Conservation (phyloP, 768 basidiomycete species). For the Boletus huronensis region DNA sequence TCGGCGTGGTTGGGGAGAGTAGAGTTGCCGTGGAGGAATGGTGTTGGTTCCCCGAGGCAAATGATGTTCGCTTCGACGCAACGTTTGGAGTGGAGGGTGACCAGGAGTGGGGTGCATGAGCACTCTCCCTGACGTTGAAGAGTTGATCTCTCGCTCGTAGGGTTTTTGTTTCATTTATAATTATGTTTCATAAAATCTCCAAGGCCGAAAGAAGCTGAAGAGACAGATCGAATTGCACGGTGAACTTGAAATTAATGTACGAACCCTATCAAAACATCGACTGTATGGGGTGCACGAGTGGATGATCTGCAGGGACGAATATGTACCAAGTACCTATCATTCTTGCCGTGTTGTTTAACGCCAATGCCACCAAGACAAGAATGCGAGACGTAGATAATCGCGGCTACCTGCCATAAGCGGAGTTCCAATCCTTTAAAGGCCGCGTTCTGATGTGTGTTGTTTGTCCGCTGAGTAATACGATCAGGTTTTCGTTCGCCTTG, state of each 20-base stretch:
- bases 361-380: conserved; percentile 41
- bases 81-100: not conserved
- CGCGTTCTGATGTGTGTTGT: not conserved
- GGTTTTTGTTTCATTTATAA: not conserved
- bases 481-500: not conserved
- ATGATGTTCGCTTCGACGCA: not conserved
- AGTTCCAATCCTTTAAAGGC: no score
- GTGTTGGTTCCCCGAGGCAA: conserved; percentile 57
- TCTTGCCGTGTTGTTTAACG: conserved; percentile 75
- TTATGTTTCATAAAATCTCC: no score
- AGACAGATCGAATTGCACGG: not conserved
- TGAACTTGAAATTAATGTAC: conserved; percentile 10
- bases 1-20: conserved; percentile 47
- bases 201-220: no score
- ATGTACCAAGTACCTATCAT: conserved; percentile 20
- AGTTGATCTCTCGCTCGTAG: not conserved
- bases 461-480: conserved; percentile 16
- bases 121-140: not conserved
- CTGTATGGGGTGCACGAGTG: conserved; percentile 48
- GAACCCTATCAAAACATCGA: conserved; percentile 31
- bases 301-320: conserved; percentile 55
- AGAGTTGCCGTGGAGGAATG: conserved; percentile 49
- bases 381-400: conserved; percentile 62
- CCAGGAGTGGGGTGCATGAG: conserved; percentile 13
- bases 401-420: no score